Conservation (phyloP, 306 rosid genomes). For the Dicorynia guianensis region DNA sequence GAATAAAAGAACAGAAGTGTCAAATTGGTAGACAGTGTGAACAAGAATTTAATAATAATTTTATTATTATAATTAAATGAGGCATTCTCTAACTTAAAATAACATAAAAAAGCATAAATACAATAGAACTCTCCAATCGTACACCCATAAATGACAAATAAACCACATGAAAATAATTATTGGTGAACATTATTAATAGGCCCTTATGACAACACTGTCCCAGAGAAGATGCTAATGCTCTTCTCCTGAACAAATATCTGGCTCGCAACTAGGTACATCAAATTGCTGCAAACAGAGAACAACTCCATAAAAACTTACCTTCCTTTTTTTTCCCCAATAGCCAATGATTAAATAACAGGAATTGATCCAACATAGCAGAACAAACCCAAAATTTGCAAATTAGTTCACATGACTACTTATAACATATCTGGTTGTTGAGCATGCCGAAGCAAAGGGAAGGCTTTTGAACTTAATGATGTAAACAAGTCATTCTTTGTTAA, state of each 20-base stretch:
- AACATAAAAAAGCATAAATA: background rate
- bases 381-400: background rate
- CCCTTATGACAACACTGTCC: background rate
- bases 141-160: conserved; percentile 2
- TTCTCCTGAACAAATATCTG: background rate
- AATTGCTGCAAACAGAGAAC: background rate
- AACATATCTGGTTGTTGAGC: background rate
- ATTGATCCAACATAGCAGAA: background rate
- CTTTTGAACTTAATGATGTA: background rate
- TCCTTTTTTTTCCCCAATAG: background rate
- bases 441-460: background rate
- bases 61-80: background rate
- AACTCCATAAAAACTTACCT: background rate
- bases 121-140: background rate
- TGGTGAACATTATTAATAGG: background rate
- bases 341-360: background rate
- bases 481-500: background rate
- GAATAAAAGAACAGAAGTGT: background rate
- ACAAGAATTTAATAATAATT: no score
- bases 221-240: background rate
- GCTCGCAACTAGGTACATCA: background rate
- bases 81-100: background rate
- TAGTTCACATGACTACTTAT: background rate
- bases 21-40: background rate
- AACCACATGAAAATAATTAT: background rate